A percentile compares a stretch with the other conserved stretches of the same genome.
Evolutionary conservation across 169 alveolate genomes (phyloP).

Genomic region (Plasmodium adleri): DNA sequence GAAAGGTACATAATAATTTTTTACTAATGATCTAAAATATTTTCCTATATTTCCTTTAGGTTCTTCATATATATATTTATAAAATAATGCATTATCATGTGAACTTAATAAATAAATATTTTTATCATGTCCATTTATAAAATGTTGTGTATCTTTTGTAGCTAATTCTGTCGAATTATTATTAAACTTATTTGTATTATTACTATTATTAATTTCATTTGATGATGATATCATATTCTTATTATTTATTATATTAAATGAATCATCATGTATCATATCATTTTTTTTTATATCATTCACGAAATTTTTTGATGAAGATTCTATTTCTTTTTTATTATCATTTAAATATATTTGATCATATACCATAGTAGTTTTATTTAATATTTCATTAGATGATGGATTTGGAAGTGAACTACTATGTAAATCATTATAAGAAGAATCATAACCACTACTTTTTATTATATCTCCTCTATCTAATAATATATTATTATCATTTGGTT

Average conservation of each 20-base stretch:
- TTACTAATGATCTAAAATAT: conserved; percentile 23
- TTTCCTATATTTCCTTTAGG: conserved; percentile 74
- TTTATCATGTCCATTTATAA: conserved; percentile 18
- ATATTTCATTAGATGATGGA: too few relatives aligned
- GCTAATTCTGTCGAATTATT: conserved; percentile 40
- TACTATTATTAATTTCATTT: not conserved
- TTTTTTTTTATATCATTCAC: not conserved
- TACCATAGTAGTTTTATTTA: too few relatives aligned
- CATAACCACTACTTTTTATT: too few relatives aligned
- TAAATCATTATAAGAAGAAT: too few relatives aligned
- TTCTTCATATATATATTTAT: conserved; percentile 71
- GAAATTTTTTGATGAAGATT: not conserved
- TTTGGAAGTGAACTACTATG: too few relatives aligned
- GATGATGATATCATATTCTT: not conserved
- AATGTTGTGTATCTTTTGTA: conserved; percentile 29
- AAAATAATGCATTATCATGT: conserved; percentile 65
- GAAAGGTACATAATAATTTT: conserved; percentile 68
- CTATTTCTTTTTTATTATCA: not conserved
- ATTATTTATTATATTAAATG: not conserved
- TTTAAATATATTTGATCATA: not conserved
- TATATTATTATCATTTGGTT: too few relatives aligned
- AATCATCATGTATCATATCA: not conserved
- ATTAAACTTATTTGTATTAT: conserved; percentile 22
- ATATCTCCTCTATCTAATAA: too few relatives aligned
- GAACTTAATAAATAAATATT: conserved; percentile 46